phyloP scores from a whole-genome alignment of 805 yeast species.

The Saccharomycopsis fermentans region DNA sequence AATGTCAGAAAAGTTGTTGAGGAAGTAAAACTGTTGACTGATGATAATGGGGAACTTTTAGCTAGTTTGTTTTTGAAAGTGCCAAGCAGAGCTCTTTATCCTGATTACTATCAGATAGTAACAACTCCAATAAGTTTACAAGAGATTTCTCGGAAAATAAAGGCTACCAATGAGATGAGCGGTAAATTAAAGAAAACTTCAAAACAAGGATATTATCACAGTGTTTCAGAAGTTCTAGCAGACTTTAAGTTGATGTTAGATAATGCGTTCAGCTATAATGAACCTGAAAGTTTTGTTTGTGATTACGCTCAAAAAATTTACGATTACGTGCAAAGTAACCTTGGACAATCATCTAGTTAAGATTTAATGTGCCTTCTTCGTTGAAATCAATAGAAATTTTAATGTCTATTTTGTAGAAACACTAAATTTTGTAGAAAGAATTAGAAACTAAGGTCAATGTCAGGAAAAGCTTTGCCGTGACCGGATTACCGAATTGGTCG shows the following conservation, averaged over 20 bases:
- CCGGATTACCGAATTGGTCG: neutral
- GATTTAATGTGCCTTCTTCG: too few relatives aligned
- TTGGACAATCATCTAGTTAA: neutral
- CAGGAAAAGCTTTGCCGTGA: neutral
- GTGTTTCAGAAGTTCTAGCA: slow-evolving; percentile 37
- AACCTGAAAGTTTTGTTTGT: slow-evolving; percentile 55
- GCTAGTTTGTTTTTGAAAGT: slow-evolving; percentile 53
- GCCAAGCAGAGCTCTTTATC: slow-evolving; percentile 68
- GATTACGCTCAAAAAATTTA: slow-evolving; percentile 42
- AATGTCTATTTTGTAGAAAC: too few relatives aligned
- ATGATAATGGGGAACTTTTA: slow-evolving; percentile 34
- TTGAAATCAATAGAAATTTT: too few relatives aligned
- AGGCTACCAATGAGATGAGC: neutral
- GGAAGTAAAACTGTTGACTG: slow-evolving; percentile 24
- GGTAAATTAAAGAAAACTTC: slow-evolving; percentile 24
- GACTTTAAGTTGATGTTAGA: slow-evolving; percentile 47
- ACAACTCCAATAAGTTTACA: slow-evolving; percentile 49
- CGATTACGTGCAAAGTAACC: slow-evolving; percentile 29
- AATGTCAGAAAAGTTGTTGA: slow-evolving; percentile 13
- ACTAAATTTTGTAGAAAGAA: too few relatives aligned
- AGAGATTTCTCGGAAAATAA: slow-evolving; percentile 47
- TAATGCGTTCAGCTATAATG: slow-evolving; percentile 64
- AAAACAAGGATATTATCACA: slow-evolving; percentile 26
- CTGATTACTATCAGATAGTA: slow-evolving; percentile 72
- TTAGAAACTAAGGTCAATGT: too few relatives aligned